Evolutionary conservation across 2,329 filamentous ascomycete species (phyloP).

Genomic region (Thelonectria discophora): DNA sequence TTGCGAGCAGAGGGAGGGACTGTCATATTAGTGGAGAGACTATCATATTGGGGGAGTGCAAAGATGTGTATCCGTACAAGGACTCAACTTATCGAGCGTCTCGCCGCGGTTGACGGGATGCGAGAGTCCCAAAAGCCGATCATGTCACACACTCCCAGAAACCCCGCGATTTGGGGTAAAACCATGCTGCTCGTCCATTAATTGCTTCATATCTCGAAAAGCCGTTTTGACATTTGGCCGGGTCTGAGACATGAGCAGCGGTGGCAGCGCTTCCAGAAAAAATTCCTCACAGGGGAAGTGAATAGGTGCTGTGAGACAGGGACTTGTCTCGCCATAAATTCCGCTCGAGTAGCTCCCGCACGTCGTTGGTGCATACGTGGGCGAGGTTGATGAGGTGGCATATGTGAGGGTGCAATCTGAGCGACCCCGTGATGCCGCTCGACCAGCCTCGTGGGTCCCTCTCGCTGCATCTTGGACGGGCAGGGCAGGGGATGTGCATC

Average conservation of each 20-base stretch:
- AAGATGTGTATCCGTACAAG: not conserved
- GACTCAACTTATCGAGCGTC: not conserved
- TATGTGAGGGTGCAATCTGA: constrained; percentile 6
- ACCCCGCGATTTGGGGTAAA: not conserved
- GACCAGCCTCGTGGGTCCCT: constrained; percentile 15
- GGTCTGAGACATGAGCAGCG: not conserved
- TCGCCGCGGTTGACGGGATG: not conserved
- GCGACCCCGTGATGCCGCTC: constrained; percentile 14
- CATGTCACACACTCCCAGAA: too few relatives aligned
- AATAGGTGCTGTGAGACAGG: constrained; percentile 10
- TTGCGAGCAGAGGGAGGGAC: not conserved
- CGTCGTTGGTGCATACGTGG: not conserved
- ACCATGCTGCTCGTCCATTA: not conserved
- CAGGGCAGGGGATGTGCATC: not conserved
- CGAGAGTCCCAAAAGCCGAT: not conserved
- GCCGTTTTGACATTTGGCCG: not conserved
- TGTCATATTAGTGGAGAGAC: not conserved
- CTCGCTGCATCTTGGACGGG: not conserved
- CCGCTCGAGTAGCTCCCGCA: not conserved
- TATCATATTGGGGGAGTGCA: not conserved
- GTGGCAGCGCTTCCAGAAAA: constrained; percentile 3
- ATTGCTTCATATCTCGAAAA: not conserved
- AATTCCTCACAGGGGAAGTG: not conserved
- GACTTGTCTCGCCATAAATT: constrained; percentile 7
- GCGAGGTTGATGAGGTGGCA: constrained; percentile 17